A percentile compares a stretch with the other conserved stretches of the same genome.
Conservation (phyloP, 2,329 filamentous ascomycete genomes). For the Colletotrichum sp. region DNA sequence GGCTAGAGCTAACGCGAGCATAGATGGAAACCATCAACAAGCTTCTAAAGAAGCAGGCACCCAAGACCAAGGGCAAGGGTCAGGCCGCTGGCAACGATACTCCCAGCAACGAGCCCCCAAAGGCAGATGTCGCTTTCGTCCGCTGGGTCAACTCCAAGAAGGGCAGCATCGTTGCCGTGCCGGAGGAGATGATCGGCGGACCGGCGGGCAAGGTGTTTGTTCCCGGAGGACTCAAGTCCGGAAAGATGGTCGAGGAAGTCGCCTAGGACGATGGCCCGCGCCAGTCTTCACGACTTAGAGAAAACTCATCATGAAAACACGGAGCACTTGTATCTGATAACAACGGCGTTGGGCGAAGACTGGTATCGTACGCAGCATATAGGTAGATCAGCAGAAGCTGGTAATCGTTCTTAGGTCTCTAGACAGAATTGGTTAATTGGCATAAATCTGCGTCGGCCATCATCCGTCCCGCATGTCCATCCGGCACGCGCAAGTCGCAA, state of each 20-base stretch:
- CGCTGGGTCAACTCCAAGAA: slow-evolving; percentile 74
- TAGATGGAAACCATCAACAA: slow-evolving; percentile 93
- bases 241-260: slow-evolving; percentile 63
- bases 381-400: neutral
- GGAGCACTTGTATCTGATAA: neutral
- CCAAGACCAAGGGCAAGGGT: slow-evolving; percentile 69
- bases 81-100: slow-evolving; percentile 50
- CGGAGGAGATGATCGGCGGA: slow-evolving; percentile 69
- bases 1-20: neutral
- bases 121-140: slow-evolving; percentile 65
- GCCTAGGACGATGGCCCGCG: slow-evolving; percentile 31
- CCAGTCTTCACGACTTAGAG: neutral
- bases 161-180: slow-evolving; percentile 68
- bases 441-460: neutral
- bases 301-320: neutral
- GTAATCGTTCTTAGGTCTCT: neutral
- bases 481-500: neutral
- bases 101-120: slow-evolving; percentile 51
- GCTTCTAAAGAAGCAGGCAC: slow-evolving; percentile 83
- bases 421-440: neutral
- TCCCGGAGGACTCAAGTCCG: slow-evolving; percentile 32
- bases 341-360: neutral
- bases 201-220: slow-evolving; percentile 67
- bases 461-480: neutral
- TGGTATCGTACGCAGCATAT: neutral